phyloP scores from a whole-genome alignment of 768 basidiomycete species.

The Tylopilus sp. region DNA sequence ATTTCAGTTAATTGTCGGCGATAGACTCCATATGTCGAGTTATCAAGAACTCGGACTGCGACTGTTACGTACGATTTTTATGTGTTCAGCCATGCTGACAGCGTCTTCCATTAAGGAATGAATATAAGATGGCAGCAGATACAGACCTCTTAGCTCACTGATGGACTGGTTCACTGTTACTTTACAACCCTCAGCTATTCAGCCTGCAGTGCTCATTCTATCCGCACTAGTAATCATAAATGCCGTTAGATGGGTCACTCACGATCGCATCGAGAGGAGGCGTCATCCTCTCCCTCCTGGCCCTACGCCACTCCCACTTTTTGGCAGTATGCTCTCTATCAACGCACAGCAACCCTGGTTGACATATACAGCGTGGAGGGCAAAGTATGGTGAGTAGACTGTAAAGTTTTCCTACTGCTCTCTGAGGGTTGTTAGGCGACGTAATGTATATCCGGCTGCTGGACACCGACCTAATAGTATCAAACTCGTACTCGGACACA shows the following conservation, averaged over 20 bases:
- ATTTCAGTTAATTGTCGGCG: no score
- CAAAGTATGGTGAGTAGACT: background rate
- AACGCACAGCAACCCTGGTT: background rate
- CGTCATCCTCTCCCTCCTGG: background rate
- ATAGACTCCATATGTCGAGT: no score
- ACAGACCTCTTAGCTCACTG: background rate
- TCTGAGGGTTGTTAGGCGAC: background rate
- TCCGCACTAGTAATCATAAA: no score
- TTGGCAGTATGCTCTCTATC: background rate
- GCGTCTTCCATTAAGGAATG: no score
- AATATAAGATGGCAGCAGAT: no score
- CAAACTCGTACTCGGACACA: no score
- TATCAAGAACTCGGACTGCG: no score
- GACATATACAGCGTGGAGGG: background rate
- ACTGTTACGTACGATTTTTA: no score
- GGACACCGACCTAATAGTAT: no score
- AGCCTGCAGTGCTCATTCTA: background rate
- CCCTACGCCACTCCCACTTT: background rate
- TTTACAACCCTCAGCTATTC: background rate
- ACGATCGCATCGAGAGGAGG: background rate
- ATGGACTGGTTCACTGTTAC: background rate
- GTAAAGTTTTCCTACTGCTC: background rate
- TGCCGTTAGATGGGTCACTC: background rate
- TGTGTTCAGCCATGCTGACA: no score
- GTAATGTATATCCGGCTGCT: background rate